Base-by-base conservation (phyloP, 176 grass and related monocot genomes). In the Urochloa ruziziensis region DNA sequence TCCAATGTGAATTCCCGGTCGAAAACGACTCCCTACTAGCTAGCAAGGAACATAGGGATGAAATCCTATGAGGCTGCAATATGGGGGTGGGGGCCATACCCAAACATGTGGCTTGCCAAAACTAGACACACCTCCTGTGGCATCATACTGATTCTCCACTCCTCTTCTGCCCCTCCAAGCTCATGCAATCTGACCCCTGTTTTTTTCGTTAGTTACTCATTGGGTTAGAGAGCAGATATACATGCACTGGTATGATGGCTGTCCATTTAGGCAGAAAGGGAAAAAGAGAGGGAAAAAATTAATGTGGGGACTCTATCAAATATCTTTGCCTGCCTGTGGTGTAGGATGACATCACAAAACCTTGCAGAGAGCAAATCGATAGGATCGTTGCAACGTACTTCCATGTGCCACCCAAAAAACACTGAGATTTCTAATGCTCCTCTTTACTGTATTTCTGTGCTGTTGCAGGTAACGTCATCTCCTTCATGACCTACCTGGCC, bases 401-500 rank as follows among this genome's bases (percentile, higher is more conserved):
- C 6, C 65, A 85, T 24, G 15, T 30, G 40, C 10, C 77, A 44
- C 12, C 30, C 52, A 25, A n/a, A 4, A 2, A 47, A 11, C 42
- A 3, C 11, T 4, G 2, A 52, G 60, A 33, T 10, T 65, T 65
- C 40, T 79, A 17, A 80, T 35, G 17, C 11, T 24, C 8, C 19
- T 30, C 17, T 43, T 43, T 42, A 5, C 4, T 37, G 0, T 61
- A 54, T 68, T 63, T 27, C 6, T 48, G 62, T 33, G 48, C 30
- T 35, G 5, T 44, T 80, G 42, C 88, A 95, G 93, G 93, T 36
- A 95, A 95, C 88, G 28, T 92, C 85, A 92, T 95, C 90, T 90
- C 93, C 72, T 95, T 95, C 84, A 39, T 91, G 93, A 91, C 91
- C 67, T 92, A 90, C 57, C 83, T 95, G 74, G 90, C 93, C 70